Base-by-base conservation (phyloP, 179 eudicot species). In the Silene vulgaris region DNA sequence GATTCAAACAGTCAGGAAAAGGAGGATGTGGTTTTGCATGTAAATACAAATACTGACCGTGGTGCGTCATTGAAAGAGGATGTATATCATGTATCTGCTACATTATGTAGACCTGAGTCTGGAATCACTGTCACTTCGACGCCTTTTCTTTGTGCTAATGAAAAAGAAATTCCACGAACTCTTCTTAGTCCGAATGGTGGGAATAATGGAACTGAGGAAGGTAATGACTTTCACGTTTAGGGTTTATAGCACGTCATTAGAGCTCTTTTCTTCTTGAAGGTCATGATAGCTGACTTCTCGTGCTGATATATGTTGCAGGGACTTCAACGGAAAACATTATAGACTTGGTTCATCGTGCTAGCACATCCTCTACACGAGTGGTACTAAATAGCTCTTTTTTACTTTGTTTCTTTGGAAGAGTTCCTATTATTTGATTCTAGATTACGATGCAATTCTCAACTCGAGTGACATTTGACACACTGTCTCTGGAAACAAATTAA, bases 251-350 rank as follows among this genome's bases (percentile, higher is more conserved):
- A 40, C 48, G 12, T 8, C 45, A 40, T 40, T 6, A 40, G 45
- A 7, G 48, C 48, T 65, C 6, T 29, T 65, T 19, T 5, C 43
- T 29, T 12, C 30, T 9, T 56, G 26, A 26, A 29, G 17, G 17
- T 72, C 50, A 29, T 56, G 48, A 16, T 0, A 56, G 20, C 48
- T 29, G 75, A 72, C 65, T 72, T 54, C 21, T 40, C 17, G 23
- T 14, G 5, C 28, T 5, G 59, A 21, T 64, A 6, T 16, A 65
- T 50, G 77, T 13, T 74, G 61, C 71, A 74, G 69, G 7, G 37
- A 62, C 40, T 12, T 28, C 77, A 64, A n/a, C 8, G 29, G 11
- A 64, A 21, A 56, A 17, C 3, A 6, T 48, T 60, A 23, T 0
- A 26, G 45, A 48, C 8, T 65, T 57, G 21, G 45, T 74, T 13